These are phyloP conservation scores for Umbilicus rupestris DNA, from an alignment of 164 flowering plant genomes.

Conservation along the genomic window DNA sequence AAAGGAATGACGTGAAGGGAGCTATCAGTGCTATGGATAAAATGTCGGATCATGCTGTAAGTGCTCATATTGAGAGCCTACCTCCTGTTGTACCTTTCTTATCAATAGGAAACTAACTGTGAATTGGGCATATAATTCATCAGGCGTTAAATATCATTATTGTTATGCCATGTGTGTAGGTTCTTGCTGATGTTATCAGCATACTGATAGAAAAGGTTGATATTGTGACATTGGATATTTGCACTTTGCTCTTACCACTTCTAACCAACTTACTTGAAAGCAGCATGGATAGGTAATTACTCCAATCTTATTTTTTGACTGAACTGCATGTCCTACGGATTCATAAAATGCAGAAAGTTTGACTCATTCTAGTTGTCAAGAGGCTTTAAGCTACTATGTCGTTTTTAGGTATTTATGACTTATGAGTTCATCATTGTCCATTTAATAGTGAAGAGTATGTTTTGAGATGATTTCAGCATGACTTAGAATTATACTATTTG, in stretches of 20 bases:
- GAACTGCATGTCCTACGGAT: not conserved
- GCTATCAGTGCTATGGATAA: conserved; percentile 68
- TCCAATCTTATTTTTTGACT: not conserved
- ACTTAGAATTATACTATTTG: too few species aligned
- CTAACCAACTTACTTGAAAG: conserved; percentile 64
- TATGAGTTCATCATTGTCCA: too few species aligned
- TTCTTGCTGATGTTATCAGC: conserved; percentile 71
- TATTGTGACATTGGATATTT: conserved; percentile 59
- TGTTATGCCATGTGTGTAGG: conserved; percentile 32
- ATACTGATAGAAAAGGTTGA: conserved; percentile 57
- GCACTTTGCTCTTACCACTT: conserved; percentile 70
- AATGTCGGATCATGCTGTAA: conserved; percentile 85
- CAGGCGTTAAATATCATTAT: not conserved
- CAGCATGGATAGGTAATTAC: conserved; percentile 66
- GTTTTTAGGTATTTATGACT: too few species aligned
- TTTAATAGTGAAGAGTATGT: too few species aligned
- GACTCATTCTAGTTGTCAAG: too few species aligned
- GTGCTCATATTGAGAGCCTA: conserved; percentile 13
- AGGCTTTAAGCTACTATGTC: too few species aligned
- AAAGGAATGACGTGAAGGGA: conserved; percentile 71
- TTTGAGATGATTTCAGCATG: too few species aligned
- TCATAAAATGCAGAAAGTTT: not conserved
- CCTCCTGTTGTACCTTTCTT: not conserved
- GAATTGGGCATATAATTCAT: not conserved
- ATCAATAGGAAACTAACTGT: not conserved